Percentiles rank a stretch among this genome's conserved stretches.
Conservation (phyloP, 495 filamentous ascomycete species). For the Aspergillus haitiensis region DNA sequence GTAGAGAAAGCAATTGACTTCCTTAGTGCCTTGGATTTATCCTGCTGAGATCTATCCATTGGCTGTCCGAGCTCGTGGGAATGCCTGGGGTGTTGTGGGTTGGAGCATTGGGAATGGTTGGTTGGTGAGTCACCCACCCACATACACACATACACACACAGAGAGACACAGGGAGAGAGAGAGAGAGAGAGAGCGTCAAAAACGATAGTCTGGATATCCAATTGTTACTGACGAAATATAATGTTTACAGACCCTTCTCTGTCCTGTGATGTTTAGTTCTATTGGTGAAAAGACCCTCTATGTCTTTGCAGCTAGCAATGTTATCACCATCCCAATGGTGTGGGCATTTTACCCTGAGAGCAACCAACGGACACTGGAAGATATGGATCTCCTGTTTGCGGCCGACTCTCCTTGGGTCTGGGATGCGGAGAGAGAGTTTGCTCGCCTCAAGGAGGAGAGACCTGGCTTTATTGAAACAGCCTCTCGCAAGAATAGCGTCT, state of each 20-base stretch:
- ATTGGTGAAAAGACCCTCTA: conserved; percentile 67
- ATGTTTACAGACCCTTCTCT: conserved; percentile 56
- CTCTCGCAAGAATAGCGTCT: conserved; percentile 46
- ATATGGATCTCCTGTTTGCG: conserved; percentile 68
- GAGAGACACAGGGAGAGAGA: no score
- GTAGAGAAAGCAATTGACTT: neutral
- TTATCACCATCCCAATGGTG: conserved; percentile 63
- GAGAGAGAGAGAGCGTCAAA: no score
- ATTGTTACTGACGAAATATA: neutral
- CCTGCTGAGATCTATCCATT: conserved; percentile 73
- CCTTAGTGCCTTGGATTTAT: conserved; percentile 63
- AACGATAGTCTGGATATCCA: no score
- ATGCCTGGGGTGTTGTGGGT: conserved; percentile 73
- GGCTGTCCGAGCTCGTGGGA: conserved; percentile 65
- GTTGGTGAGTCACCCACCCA: conserved; percentile 39
- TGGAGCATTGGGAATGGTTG: conserved; percentile 74
- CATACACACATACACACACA: no score
- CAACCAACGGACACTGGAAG: conserved; percentile 67
- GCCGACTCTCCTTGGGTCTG: conserved; percentile 59
- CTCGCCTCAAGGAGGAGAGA: conserved; percentile 54
- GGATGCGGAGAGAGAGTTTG: conserved; percentile 63
- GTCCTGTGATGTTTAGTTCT: conserved; percentile 62
- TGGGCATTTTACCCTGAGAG: conserved; percentile 70
- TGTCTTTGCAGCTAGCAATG: conserved; percentile 63
- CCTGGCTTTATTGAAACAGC: conserved; percentile 47